phyloP scores from a whole-genome alignment of 371 early-diverging fungal genomes.

The Rhizopus sp. region DNA sequence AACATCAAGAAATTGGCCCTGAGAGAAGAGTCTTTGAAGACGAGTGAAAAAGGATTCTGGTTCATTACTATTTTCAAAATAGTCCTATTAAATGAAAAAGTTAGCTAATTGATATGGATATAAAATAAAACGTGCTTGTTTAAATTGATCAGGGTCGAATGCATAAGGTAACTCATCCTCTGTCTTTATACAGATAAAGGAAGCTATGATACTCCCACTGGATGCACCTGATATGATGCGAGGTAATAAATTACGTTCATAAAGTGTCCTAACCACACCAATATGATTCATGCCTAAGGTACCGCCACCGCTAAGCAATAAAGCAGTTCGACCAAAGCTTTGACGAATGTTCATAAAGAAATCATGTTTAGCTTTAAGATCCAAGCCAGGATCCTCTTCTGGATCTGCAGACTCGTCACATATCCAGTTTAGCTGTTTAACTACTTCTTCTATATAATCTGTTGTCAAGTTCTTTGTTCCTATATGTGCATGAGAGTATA shows the following conservation, averaged over 20 bases:
- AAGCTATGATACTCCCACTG: conserved; percentile 89
- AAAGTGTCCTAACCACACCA: conserved; percentile 80
- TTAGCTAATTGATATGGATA: too few species aligned
- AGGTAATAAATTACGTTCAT: conserved; percentile 75
- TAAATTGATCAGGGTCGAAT: conserved; percentile 48
- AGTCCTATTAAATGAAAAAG: conserved; percentile 25
- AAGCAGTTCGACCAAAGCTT: conserved; percentile 87
- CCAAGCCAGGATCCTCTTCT: conserved; percentile 26
- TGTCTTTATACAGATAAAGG: conserved; percentile 77
- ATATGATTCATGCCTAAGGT: conserved; percentile 79
- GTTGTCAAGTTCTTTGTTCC: conserved; percentile 84
- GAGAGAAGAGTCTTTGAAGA: conserved; percentile 66
- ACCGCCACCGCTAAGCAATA: conserved; percentile 90
- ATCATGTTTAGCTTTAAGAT: conserved; percentile 65
- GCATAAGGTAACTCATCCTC: conserved; percentile 77
- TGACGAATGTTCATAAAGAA: conserved; percentile 84
- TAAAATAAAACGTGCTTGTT: conserved; percentile 37
- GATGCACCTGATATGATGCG: conserved; percentile 90
- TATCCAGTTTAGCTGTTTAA: conserved; percentile 71
- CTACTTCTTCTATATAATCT: conserved; percentile 82
- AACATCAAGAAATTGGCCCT: conserved; percentile 77
- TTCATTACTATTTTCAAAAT: conserved; percentile 41
- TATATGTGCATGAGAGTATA: conserved; percentile 72
- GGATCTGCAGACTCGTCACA: conserved; percentile 56
- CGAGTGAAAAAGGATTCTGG: conserved; percentile 43